phyloP scores from a whole-genome alignment of 768 basidiomycete species.

The Pleurotus tuoliensis region DNA sequence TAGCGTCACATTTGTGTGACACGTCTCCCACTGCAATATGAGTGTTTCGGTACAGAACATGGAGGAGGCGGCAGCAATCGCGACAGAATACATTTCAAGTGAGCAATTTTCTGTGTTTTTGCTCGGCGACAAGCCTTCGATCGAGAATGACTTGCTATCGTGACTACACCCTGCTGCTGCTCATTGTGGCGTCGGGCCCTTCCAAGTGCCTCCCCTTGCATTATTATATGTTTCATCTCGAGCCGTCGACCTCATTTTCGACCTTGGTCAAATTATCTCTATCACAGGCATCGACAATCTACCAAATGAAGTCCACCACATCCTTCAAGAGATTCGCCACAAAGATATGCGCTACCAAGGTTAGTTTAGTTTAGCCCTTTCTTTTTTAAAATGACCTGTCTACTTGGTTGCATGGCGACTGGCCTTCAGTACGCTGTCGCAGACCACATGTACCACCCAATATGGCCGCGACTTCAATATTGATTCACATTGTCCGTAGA shows the following conservation, averaged over 20 bases:
- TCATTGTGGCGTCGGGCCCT: not conserved
- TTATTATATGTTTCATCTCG: conserved; percentile 1
- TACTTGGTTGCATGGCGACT: not conserved
- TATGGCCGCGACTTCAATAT: not conserved
- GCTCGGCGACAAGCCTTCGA: not conserved
- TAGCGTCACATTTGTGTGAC: not conserved
- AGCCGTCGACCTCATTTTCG: not conserved
- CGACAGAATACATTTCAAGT: conserved; percentile 44
- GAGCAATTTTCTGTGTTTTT: conserved; percentile 14
- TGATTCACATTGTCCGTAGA: conserved; percentile 21
- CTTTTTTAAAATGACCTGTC: not conserved
- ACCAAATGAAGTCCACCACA: conserved; percentile 41
- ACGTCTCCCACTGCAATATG: not conserved
- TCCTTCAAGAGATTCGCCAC: conserved; percentile 39
- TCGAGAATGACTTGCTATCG: not conserved
- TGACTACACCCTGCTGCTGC: not conserved
- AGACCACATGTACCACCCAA: not conserved
- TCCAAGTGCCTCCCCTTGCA: not conserved
- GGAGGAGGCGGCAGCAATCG: conserved; percentile 41
- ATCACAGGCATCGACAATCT: conserved; percentile 41
- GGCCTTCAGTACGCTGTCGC: not conserved
- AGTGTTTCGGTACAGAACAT: conserved; percentile 23
- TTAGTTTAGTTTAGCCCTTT: conserved; percentile 14
- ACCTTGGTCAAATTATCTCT: not conserved
- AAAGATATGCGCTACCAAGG: conserved; percentile 38